These are phyloP conservation scores for Pinus tabuliformis DNA, from an alignment of 75 land plant species.

Conservation along the genomic window DNA sequence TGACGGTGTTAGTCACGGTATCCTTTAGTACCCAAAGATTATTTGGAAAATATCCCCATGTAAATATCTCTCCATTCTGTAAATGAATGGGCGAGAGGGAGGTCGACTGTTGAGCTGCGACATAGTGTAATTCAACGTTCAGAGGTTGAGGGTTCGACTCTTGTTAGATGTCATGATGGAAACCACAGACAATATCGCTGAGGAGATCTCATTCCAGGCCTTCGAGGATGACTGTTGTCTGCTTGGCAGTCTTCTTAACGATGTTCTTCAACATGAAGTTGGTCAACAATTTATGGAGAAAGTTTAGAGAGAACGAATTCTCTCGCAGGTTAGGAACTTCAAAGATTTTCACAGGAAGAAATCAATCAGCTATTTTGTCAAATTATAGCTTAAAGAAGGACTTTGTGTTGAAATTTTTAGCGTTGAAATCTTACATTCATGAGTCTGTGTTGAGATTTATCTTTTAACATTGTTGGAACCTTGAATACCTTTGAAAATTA, in stretches of 20 bases:
- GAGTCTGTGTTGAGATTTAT: neutral
- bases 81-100: no score
- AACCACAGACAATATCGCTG: constrained; percentile 92
- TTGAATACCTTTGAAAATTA: neutral
- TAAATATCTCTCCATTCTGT: no score
- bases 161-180: constrained; percentile 57
- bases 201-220: constrained; percentile 94
- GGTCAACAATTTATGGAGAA: constrained; percentile 71
- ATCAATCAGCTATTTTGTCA: neutral
- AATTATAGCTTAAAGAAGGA: neutral
- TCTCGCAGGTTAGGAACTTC: constrained; percentile 68
- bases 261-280: constrained; percentile 78
- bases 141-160: no score
- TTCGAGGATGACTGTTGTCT: constrained; percentile 90
- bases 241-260: constrained; percentile 78
- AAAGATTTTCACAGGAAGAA: neutral
- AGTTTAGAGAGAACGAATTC: constrained; percentile 62
- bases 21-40: no score
- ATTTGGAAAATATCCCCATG: no score
- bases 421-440: neutral
- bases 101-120: no score
- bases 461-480: neutral
- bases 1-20: no score
- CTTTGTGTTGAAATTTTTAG: neutral
- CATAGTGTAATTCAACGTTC: no score